These are phyloP conservation scores for Globisporangium canariense DNA, from an alignment of 352 stramenopile genomes.

Conservation along the genomic window DNA sequence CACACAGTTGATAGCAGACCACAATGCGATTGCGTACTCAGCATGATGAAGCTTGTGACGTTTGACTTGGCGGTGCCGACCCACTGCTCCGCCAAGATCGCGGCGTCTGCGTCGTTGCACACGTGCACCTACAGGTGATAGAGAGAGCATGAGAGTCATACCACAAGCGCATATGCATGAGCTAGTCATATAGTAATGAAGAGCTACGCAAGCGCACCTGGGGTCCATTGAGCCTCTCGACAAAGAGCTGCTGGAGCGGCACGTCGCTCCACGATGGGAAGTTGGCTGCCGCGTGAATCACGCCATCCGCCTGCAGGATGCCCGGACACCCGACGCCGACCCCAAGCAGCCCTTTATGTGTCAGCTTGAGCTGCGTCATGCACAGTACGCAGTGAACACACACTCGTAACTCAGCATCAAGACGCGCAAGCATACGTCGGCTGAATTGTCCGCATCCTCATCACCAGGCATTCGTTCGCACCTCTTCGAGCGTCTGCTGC, in stretches of 20 bases:
- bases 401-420: background rate
- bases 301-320: constrained; percentile 37
- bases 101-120: constrained; percentile 80
- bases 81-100: constrained; percentile 80
- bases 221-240: constrained; percentile 21
- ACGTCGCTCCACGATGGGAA: constrained; percentile 68
- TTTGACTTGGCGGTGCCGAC: constrained; percentile 57
- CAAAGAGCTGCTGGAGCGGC: constrained; percentile 54
- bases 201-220: constrained; percentile 23
- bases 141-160: background rate
- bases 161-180: background rate
- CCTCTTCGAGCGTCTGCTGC: constrained; percentile 40
- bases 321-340: constrained; percentile 70
- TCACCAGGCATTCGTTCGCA: constrained; percentile 12
- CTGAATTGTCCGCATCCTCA: background rate
- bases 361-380: constrained; percentile 17
- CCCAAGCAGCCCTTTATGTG: constrained; percentile 26
- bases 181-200: no score
- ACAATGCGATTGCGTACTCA: constrained; percentile 41
- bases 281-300: constrained; percentile 66
- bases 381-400: background rate
- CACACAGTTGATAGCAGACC: background rate
- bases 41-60: constrained; percentile 78
- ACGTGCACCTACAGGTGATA: constrained; percentile 33
- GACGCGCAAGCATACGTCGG: background rate